A percentile compares a stretch with the other conserved stretches of the same genome.
Conservation (phyloP, 108 stramenopile genomes). For the Pseudonitzschia multistriata region DNA sequence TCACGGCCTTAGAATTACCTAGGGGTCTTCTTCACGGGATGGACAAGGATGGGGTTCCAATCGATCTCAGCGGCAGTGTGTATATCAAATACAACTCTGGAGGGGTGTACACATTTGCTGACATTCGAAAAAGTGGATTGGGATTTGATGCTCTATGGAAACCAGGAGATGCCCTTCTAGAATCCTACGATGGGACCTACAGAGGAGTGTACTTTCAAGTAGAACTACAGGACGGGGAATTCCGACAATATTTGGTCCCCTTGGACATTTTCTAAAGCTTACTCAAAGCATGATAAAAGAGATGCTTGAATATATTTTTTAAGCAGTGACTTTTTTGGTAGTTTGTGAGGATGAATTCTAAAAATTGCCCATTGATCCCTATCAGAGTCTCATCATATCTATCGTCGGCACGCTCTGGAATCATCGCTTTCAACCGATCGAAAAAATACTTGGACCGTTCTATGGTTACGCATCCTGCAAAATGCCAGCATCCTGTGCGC, state of each 20-base stretch:
- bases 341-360: not conserved
- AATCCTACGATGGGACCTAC: slow-evolving; percentile 81
- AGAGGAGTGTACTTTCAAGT: slow-evolving; percentile 88
- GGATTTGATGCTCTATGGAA: slow-evolving; percentile 88
- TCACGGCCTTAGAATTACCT: slow-evolving; percentile 55
- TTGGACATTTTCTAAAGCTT: slow-evolving; percentile 32
- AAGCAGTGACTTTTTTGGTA: not conserved
- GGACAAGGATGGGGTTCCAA: slow-evolving; percentile 80
- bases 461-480: slow-evolving; percentile 17
- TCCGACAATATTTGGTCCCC: slow-evolving; percentile 70
- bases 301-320: not conserved
- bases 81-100: slow-evolving; percentile 89
- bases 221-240: slow-evolving; percentile 74
- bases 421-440: too few relatives aligned
- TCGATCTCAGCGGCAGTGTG: slow-evolving; percentile 60
- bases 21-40: slow-evolving; percentile 82
- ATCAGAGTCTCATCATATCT: too few relatives aligned
- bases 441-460: not conserved
- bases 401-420: too few relatives aligned
- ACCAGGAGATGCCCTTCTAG: slow-evolving; percentile 83
- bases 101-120: slow-evolving; percentile 71
- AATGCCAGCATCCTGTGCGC: slow-evolving; percentile 25
- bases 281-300: not conserved
- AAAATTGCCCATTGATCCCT: too few relatives aligned
- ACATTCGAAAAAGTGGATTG: slow-evolving; percentile 63